Base-by-base conservation (phyloP, 2,329 filamentous ascomycete genomes). In the Sporothrix schenckii region DNA sequence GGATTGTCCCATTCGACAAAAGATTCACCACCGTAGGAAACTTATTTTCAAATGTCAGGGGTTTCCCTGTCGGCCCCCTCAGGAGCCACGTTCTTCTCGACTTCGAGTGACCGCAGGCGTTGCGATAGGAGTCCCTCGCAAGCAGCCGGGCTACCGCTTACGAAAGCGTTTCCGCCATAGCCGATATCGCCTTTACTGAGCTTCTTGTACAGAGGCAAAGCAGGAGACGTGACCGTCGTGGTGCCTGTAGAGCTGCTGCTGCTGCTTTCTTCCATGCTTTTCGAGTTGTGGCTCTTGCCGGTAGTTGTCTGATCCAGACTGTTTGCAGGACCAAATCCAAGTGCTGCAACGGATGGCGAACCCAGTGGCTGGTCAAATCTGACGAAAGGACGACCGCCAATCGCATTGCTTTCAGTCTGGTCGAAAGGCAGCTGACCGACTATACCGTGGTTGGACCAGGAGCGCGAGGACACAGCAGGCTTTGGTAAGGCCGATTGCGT, bases 61-160 rank as follows among this genome's bases (percentile, higher is more conserved):
- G n/a, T 49, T 16, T 49, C 34, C 34, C 49, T 49, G n/a, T 16
- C 16, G 1, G 52, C 10, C 30, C 50, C 50, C 2, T 67, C 69
- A 0, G 14, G 11, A 7, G n/a, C 2, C 39, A n/a, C 4, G 10
- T 24, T 44, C 52, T 41, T 69, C 71, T 83, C 79, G 30, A 83
- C 83, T 50, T 88, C 90, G 6, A 92, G 80, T 6, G 87, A 86
- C 73, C 88, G 85, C 58, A 94, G 80, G 70, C 88, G 85, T 77
- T 88, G 88, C 13, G 92, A 92, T 19, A 95, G 81, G 19, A 95
- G 79, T 2, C 91, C 87, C 75, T 92, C 89, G 4, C 86, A 83
- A 1, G 80, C 80, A n/a, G 79, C 81, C 2, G 72, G 68, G 14
- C 73, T 70, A 49, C 80, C 80, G 74, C 80, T 77, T 44, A 77